Conservation (phyloP, 2,329 filamentous ascomycete genomes). For the Lachnellula occidentalis region DNA sequence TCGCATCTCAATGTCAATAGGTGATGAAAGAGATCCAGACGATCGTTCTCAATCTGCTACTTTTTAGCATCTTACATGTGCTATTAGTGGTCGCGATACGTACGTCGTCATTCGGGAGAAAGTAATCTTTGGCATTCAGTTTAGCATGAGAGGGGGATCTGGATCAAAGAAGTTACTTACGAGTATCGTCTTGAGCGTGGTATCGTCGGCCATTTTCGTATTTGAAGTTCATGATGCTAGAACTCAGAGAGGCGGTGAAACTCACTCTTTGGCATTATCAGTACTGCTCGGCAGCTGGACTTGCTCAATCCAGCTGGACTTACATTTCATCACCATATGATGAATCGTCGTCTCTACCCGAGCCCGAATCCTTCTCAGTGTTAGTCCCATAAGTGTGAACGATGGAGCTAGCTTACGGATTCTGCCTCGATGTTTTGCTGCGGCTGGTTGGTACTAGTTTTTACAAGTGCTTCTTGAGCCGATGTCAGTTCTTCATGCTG, state of each 20-base stretch:
- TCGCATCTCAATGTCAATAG: slow-evolving; percentile 17
- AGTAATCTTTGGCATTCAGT: slow-evolving; percentile 17
- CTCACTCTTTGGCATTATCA: slow-evolving; percentile 1
- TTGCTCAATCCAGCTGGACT: not conserved
- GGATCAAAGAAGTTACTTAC: not conserved
- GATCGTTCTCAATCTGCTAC: slow-evolving; percentile 17
- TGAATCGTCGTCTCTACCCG: not conserved
- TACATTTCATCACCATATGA: slow-evolving; percentile 7
- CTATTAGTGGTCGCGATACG: not conserved
- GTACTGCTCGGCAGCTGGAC: not conserved
- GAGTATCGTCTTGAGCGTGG: slow-evolving; percentile 38
- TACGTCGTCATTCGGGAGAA: slow-evolving; percentile 21
- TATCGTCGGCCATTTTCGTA: slow-evolving; percentile 44
- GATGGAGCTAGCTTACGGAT: not conserved
- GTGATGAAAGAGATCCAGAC: slow-evolving; percentile 22
- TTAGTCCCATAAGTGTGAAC: not conserved
- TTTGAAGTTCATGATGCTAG: slow-evolving; percentile 39
- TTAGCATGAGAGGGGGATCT: not conserved
- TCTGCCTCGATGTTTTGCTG: not conserved
- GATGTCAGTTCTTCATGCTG: not conserved
- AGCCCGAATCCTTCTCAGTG: not conserved
- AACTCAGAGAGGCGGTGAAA: slow-evolving; percentile 31
- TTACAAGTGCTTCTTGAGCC: not conserved
- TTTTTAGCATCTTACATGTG: not conserved
- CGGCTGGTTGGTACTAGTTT: not conserved